Evolutionary conservation across 129 eudicot genomes (phyloP).

Genomic region (Centrapalus pauciflorus): DNA sequence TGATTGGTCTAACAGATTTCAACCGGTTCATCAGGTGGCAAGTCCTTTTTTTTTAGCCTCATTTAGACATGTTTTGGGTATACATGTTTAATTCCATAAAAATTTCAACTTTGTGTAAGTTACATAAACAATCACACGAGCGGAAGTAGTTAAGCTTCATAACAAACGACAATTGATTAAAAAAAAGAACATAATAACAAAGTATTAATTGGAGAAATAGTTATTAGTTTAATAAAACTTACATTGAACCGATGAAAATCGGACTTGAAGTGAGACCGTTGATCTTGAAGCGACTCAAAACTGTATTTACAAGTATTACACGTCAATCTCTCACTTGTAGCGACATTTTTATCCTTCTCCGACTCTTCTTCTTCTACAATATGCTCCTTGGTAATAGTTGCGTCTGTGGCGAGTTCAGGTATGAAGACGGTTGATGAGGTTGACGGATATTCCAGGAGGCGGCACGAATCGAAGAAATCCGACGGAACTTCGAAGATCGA

Average conservation of each 20-base stretch:
- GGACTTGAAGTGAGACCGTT: constrained; percentile 87
- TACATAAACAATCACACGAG: neutral
- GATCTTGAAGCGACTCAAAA: constrained; percentile 79
- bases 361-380: neutral
- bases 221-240: constrained; percentile 3
- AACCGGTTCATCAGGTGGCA: no score
- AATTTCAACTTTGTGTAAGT: neutral
- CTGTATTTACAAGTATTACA: constrained; percentile 72
- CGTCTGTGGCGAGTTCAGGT: constrained; percentile 17
- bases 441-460: constrained; percentile 52
- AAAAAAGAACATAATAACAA: neutral
- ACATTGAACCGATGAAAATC: constrained; percentile 94
- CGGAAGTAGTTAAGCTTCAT: neutral
- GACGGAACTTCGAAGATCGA: constrained; percentile 78
- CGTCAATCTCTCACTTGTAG: constrained; percentile 52
- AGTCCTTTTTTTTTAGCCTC: no score
- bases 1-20: no score
- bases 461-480: constrained; percentile 68
- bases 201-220: neutral
- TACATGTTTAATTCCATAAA: neutral
- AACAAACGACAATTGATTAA: neutral
- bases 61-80: neutral
- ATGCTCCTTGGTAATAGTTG: neutral
- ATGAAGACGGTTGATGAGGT: constrained; percentile 12
- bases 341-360: constrained; percentile 11